Conservation (phyloP, 2,329 filamentous ascomycete genomes). For the Stylonectria norvegica region DNA sequence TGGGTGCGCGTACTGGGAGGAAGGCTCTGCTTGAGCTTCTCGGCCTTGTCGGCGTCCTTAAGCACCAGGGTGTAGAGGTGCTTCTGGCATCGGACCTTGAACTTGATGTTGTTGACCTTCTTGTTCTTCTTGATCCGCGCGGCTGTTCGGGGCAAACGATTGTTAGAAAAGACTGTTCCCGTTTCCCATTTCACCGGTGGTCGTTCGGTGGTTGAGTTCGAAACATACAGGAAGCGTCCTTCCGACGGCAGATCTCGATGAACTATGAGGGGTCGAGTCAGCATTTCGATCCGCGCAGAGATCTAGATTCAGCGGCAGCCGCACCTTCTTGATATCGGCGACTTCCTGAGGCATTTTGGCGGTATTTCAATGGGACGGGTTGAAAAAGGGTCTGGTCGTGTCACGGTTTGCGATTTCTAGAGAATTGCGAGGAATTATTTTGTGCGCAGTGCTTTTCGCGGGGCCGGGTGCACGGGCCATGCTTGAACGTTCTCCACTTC, state of each 20-base stretch:
- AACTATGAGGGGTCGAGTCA: conserved; percentile 61
- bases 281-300: conserved; percentile 17
- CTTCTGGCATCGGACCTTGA: conserved; percentile 99
- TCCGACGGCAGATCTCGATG: conserved; percentile 99
- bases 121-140: conserved; percentile 96
- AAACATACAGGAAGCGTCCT: conserved; percentile 97
- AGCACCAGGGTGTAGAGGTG: conserved; percentile 98
- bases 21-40: conserved; percentile 99
- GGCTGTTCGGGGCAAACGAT: conserved; percentile 48
- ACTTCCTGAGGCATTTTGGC: conserved; percentile 97
- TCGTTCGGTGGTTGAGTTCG: conserved; percentile 6
- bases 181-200: conserved; percentile 9
- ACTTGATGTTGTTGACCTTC: conserved; percentile 91
- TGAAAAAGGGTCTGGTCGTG: conserved; percentile 27
- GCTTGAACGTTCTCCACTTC: too few relatives aligned
- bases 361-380: conserved; percentile 36
- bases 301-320: conserved; percentile 16
- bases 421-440: conserved; percentile 32
- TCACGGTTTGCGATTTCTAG: conserved; percentile 26
- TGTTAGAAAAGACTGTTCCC: conserved; percentile 51
- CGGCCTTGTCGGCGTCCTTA: conserved; percentile 98
- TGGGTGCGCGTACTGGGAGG: conserved; percentile 76
- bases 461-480: conserved; percentile 27
- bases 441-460: conserved; percentile 31
- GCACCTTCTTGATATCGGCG: conserved; percentile 89